Percentiles rank a stretch among this genome's conserved stretches.
Evolutionary conservation across 2,329 filamentous ascomycete genomes (phyloP).

Genomic region (Claviceps pazoutovae): DNA sequence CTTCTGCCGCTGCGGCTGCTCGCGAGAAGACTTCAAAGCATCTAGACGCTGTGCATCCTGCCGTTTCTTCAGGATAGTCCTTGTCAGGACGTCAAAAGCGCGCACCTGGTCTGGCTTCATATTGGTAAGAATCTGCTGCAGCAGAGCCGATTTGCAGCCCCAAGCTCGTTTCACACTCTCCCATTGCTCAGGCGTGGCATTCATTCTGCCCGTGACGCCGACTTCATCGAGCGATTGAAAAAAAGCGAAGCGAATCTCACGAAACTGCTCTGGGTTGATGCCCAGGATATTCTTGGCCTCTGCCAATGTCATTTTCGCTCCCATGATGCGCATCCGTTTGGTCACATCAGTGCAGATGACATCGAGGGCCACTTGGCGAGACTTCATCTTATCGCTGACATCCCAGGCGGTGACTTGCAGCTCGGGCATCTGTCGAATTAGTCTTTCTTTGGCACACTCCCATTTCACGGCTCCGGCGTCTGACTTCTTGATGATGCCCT

Average conservation of each 20-base stretch:
- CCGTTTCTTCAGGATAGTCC: slow-evolving; percentile 65
- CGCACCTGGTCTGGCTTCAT: slow-evolving; percentile 39
- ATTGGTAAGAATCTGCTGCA: slow-evolving; percentile 37
- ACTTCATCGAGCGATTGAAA: slow-evolving; percentile 50
- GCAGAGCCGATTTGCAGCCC: slow-evolving; percentile 42
- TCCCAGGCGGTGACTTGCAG: too few relatives aligned
- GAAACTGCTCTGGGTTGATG: slow-evolving; percentile 30
- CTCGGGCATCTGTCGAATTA: too few relatives aligned
- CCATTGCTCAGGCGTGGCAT: slow-evolving; percentile 60
- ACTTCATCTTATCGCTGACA: too few relatives aligned
- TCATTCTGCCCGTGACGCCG: slow-evolving; percentile 59
- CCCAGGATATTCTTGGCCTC: slow-evolving; percentile 53
- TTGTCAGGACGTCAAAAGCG: slow-evolving; percentile 56
- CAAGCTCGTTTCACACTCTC: slow-evolving; percentile 53
- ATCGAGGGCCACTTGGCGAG: too few relatives aligned
- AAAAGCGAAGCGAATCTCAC: slow-evolving; percentile 51
- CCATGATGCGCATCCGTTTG: too few relatives aligned
- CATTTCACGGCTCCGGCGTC: too few relatives aligned
- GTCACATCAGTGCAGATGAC: too few relatives aligned
- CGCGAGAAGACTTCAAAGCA: slow-evolving; percentile 20
- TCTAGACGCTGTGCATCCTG: slow-evolving; percentile 51
- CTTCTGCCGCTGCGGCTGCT: neutral
- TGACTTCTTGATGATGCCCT: too few relatives aligned
- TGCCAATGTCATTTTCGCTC: slow-evolving; percentile 34
- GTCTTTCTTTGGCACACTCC: too few relatives aligned